Percentiles rank a stretch among this genome's conserved stretches.
Conservation (phyloP, 306 rosid genomes). For the Vicia faba region DNA sequence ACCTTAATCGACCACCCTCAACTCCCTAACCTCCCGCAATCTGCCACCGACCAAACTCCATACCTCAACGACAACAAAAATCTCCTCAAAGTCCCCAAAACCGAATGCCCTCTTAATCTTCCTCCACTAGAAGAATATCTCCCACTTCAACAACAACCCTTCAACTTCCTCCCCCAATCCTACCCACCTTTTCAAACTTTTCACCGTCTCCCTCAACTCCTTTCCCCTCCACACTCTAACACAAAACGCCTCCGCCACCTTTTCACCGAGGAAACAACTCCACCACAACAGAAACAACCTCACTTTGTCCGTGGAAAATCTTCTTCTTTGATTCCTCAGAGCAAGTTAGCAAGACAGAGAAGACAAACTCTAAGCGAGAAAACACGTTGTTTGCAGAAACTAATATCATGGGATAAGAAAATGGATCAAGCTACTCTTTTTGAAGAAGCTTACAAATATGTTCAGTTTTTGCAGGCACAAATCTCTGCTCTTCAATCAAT, state of each 20-base stretch:
- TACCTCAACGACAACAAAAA: neutral
- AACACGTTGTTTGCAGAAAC: constrained; percentile 74
- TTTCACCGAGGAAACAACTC: neutral
- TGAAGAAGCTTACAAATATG: constrained; percentile 66
- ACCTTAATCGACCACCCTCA: neutral
- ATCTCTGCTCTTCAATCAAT: constrained; percentile 56
- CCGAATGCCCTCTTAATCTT: constrained; percentile 37
- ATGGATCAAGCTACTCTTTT: constrained; percentile 81
- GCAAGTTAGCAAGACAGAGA: constrained; percentile 59
- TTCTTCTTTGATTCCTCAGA: constrained; percentile 41
- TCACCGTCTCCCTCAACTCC: constrained; percentile 56
- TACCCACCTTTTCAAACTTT: constrained; percentile 15
- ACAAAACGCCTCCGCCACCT: constrained; percentile 44
- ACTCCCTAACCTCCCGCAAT: neutral
- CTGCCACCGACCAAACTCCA: neutral
- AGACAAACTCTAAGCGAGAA: constrained; percentile 82
- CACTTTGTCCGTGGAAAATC: too few species aligned
- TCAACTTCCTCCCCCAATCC: constrained; percentile 34
- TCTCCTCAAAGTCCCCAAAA: constrained; percentile 14
- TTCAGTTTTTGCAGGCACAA: constrained; percentile 79
- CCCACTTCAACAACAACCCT: constrained; percentile 22
- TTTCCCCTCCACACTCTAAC: constrained; percentile 34
- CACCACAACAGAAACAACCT: neutral
- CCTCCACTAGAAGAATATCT: neutral
- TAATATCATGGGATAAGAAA: constrained; percentile 83